These are phyloP conservation scores for Waitea zeae DNA, from an alignment of 1,284 basidiomycete species.

Conservation along the genomic window DNA sequence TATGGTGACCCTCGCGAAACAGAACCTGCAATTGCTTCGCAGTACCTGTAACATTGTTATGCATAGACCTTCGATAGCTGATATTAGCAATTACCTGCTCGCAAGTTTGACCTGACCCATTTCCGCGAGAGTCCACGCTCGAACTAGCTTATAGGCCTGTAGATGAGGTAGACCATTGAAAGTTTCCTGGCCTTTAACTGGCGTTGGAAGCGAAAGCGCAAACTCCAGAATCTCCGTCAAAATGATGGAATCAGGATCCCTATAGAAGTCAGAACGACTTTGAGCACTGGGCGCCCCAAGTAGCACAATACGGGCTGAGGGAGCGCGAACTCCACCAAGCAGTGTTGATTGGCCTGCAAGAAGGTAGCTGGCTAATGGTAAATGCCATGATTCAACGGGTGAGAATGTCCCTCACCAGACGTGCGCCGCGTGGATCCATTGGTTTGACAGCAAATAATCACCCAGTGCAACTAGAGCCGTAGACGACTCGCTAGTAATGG, in stretches of 20 bases:
- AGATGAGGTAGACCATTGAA: conserved; percentile 76
- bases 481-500: conserved; percentile 43
- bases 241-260: conserved; percentile 67
- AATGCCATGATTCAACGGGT: conserved; percentile 1
- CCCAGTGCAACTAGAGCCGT: conserved; percentile 79
- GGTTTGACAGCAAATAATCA: conserved; percentile 58
- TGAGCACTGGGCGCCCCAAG: conserved; percentile 48
- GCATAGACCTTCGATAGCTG: conserved; percentile 2
- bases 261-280: conserved; percentile 32
- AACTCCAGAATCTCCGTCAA: conserved; percentile 91
- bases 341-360: conserved; percentile 75
- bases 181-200: conserved; percentile 73
- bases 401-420: conserved; percentile 43
- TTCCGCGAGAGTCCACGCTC: conserved; percentile 67
- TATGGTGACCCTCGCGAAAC: conserved; percentile 52
- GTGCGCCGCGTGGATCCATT: conserved; percentile 79
- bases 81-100: conserved; percentile 29
- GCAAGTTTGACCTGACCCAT: conserved; percentile 61
- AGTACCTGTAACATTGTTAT: conserved; percentile 50
- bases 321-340: conserved; percentile 48
- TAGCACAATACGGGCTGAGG: conserved; percentile 44
- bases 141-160: conserved; percentile 77
- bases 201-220: conserved; percentile 59
- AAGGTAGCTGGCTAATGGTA: conserved; percentile 45
- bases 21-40: conserved; percentile 73